Evolutionary conservation across 495 filamentous ascomycete genomes (phyloP).

Genomic region (Rostrohypoxylon terebratum): DNA sequence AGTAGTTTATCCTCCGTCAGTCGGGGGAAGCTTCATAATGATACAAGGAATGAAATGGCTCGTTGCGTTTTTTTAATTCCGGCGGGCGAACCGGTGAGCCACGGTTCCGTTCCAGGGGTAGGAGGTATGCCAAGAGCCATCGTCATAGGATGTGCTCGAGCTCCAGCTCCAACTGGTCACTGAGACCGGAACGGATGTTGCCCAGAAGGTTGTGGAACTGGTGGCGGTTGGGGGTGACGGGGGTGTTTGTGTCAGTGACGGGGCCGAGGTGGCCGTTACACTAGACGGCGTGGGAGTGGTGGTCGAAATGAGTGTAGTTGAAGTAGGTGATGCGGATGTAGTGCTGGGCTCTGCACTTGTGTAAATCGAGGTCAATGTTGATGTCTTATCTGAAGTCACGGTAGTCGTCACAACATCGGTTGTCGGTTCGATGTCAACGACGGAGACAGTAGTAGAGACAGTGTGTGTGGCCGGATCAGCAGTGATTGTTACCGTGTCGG

Average conservation of each 20-base stretch:
- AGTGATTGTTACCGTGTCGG: conserved; percentile 49
- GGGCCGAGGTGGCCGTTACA: conserved; percentile 8
- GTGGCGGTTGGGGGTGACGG: conserved; percentile 23
- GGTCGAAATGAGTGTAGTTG: conserved; percentile 22
- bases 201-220: conserved; percentile 24
- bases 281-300: conserved; percentile 18
- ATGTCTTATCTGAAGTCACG: conserved; percentile 29
- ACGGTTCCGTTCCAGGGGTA: conserved; percentile 57
- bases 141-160: conserved; percentile 45
- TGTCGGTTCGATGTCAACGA: conserved; percentile 46
- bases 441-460: conserved; percentile 45
- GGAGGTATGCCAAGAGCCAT: conserved; percentile 55
- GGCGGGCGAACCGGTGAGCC: conserved; percentile 34
- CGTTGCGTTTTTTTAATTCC: neutral
- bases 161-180: conserved; percentile 36
- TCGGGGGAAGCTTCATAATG: neutral
- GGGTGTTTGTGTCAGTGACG: conserved; percentile 16
- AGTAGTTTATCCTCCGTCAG: neutral
- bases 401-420: conserved; percentile 47
- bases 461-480: conserved; percentile 44
- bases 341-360: conserved; percentile 11
- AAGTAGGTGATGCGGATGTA: conserved; percentile 15
- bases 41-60: neutral
- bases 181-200: conserved; percentile 38
- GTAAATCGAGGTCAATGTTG: conserved; percentile 31